phyloP scores from a whole-genome alignment of 441 rosid genomes.

The Gossypium aridum region DNA sequence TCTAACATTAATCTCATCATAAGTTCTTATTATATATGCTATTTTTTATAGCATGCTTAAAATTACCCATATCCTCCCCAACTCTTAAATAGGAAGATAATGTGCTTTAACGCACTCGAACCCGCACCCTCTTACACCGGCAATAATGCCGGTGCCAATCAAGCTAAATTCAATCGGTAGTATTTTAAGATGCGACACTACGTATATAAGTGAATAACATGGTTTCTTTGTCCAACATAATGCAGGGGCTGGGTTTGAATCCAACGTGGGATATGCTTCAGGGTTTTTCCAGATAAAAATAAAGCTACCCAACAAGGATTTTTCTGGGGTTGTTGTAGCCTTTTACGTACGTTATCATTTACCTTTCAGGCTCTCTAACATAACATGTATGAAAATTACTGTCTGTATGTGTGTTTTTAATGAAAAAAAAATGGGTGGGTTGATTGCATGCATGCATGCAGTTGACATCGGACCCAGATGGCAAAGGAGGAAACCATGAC shows the following conservation, averaged over 20 bases:
- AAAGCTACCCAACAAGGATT: conserved; percentile 28
- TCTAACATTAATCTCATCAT: too few relatives aligned
- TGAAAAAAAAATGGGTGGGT: neutral
- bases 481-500: conserved; percentile 19
- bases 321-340: conserved; percentile 28
- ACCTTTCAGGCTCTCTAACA: too few relatives aligned
- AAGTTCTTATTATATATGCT: too few relatives aligned
- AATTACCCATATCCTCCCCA: rapidly evolving
- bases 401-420: neutral
- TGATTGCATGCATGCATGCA: conserved; percentile 13
- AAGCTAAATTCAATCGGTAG: too few relatives aligned
- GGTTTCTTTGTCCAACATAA: neutral
- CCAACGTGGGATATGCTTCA: conserved; percentile 22
- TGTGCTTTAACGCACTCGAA: too few relatives aligned
- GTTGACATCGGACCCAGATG: conserved; percentile 8
- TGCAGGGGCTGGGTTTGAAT: conserved; percentile 25
- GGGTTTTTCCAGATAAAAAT: conserved; percentile 33
- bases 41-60: too few relatives aligned
- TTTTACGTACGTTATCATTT: conserved; percentile 24
- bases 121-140: too few relatives aligned
- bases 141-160: too few relatives aligned
- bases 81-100: too few relatives aligned
- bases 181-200: too few relatives aligned
- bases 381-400: neutral
- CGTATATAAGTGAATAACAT: neutral